Percentiles rank a stretch among this genome's conserved stretches.
Evolutionary conservation across 768 basidiomycete species (phyloP).

Genomic region (Exsudoporus frostii): DNA sequence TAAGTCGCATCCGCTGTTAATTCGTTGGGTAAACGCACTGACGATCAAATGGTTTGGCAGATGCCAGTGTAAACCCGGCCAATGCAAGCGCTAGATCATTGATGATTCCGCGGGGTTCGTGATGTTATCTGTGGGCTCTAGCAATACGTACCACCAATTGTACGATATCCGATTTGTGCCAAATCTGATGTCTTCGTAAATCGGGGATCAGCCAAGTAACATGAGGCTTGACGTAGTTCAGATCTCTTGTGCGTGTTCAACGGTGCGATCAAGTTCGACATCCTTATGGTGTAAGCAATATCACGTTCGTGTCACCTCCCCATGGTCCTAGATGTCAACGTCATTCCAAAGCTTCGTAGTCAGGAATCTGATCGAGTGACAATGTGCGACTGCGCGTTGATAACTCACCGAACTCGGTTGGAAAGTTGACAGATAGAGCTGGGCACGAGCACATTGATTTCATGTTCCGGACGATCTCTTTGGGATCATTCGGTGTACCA

Average conservation of each 20-base stretch:
- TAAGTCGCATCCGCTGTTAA: background rate
- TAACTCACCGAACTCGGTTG: background rate
- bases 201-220: background rate
- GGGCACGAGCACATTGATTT: background rate
- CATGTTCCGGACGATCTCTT: too few relatives aligned
- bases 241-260: background rate
- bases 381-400: background rate
- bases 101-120: too few relatives aligned
- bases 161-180: background rate
- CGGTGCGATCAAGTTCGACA: background rate
- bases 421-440: background rate
- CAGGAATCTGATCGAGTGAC: background rate
- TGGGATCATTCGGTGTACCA: too few relatives aligned
- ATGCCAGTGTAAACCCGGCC: conserved; percentile 13
- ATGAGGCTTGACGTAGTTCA: background rate
- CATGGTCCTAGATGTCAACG: too few relatives aligned
- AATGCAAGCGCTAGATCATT: conserved; percentile 14
- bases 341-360: background rate
- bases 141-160: background rate
- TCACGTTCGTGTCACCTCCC: too few relatives aligned
- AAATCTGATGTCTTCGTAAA: background rate
- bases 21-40: background rate
- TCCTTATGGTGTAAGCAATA: background rate
- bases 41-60: background rate
- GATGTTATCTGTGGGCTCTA: background rate